Evolutionary conservation across 2,329 filamentous ascomycete genomes (phyloP).

Genomic region (Proliferodiscus dingleyae): DNA sequence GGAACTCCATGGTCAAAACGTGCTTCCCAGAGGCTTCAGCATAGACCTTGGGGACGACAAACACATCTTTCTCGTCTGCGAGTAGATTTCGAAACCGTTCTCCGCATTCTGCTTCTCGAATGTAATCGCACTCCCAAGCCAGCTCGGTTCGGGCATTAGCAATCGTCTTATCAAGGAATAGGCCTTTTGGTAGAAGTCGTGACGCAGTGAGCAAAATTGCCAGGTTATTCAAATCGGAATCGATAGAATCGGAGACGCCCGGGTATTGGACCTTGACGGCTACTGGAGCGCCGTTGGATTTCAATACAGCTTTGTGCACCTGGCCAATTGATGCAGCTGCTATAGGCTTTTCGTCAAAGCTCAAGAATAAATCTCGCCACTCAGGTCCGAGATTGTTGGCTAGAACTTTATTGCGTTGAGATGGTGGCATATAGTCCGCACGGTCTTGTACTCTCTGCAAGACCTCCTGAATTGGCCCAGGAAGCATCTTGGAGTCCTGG

Average conservation of each 20-base stretch:
- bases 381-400: slow-evolving; percentile 70
- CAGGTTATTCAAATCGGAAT: slow-evolving; percentile 92
- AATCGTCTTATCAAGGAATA: slow-evolving; percentile 96
- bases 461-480: slow-evolving; percentile 79
- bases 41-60: slow-evolving; percentile 75
- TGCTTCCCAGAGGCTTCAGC: slow-evolving; percentile 75
- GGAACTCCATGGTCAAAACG: slow-evolving; percentile 89
- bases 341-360: slow-evolving; percentile 87
- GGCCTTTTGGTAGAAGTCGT: slow-evolving; percentile 79
- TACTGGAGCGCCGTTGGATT: slow-evolving; percentile 68
- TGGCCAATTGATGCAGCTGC: slow-evolving; percentile 96
- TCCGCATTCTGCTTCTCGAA: slow-evolving; percentile 79
- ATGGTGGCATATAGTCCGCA: slow-evolving; percentile 96
- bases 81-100: slow-evolving; percentile 72
- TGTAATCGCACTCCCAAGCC: slow-evolving; percentile 95
- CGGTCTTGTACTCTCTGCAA: slow-evolving; percentile 92
- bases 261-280: slow-evolving; percentile 98
- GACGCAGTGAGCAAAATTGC: slow-evolving; percentile 87
- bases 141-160: slow-evolving; percentile 89
- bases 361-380: slow-evolving; percentile 78
- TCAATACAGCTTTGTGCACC: slow-evolving; percentile 80
- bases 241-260: slow-evolving; percentile 91
- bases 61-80: slow-evolving; percentile 66
- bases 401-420: slow-evolving; percentile 83
- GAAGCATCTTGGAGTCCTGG: slow-evolving; percentile 94